These are phyloP conservation scores for Discostella pseudostelligera DNA, from an alignment of 108 stramenopile species.

Conservation along the genomic window DNA sequence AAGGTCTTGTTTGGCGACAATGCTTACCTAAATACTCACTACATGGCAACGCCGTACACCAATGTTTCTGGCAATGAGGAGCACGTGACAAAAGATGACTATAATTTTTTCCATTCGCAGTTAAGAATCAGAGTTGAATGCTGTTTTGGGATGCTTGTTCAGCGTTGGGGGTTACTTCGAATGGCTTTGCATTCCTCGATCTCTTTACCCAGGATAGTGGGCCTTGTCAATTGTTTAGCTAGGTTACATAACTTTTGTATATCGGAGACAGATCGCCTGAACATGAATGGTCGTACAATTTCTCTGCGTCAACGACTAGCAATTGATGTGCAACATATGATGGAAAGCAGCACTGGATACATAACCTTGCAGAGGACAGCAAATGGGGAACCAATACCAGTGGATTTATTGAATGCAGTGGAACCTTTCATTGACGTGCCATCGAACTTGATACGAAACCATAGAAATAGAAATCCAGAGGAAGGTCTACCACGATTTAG, in stretches of 20 bases:
- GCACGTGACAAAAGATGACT: slow-evolving; percentile 4
- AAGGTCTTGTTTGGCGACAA: slow-evolving; percentile 37
- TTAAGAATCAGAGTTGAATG: slow-evolving; percentile 30
- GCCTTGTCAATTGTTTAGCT: slow-evolving; percentile 9
- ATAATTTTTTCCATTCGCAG: slow-evolving; percentile 24
- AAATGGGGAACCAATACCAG: not conserved
- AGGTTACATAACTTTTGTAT: slow-evolving; percentile 31
- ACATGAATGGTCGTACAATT: too few relatives aligned
- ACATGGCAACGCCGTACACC: slow-evolving; percentile 37
- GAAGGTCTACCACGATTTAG: not conserved
- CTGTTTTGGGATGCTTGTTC: slow-evolving; percentile 30
- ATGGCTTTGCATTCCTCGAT: not conserved
- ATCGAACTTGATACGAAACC: not conserved
- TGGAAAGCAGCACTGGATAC: not conserved
- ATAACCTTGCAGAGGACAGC: not conserved
- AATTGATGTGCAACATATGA: slow-evolving; percentile 3
- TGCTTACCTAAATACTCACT: slow-evolving; percentile 35
- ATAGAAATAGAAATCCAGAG: too few relatives aligned
- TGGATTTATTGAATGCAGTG: not conserved
- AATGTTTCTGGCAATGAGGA: slow-evolving; percentile 2
- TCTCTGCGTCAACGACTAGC: not conserved
- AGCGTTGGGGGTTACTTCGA: slow-evolving; percentile 31
- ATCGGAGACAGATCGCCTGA: not conserved
- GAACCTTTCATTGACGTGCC: not conserved
- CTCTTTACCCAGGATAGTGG: not conserved